phyloP scores from a whole-genome alignment of 1,284 basidiomycete genomes.

The Irpex rosettiformis region DNA sequence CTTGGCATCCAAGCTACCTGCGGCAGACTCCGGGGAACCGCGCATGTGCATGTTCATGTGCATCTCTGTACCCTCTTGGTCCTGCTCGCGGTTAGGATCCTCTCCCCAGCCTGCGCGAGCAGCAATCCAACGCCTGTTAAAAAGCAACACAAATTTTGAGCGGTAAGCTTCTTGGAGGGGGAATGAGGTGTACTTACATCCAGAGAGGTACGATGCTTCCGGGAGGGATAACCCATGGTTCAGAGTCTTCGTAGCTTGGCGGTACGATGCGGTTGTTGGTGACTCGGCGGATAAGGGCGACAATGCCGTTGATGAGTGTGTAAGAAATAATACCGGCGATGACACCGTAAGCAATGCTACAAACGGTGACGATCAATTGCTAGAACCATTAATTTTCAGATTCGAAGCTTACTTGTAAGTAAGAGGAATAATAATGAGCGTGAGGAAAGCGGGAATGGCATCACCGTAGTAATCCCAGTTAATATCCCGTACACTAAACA shows the following conservation, averaged over 20 bases:
- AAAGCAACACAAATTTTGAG: not conserved
- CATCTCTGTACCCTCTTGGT: not conserved
- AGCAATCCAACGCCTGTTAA: not conserved
- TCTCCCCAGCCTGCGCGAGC: not conserved
- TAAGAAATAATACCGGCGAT: constrained; percentile 78
- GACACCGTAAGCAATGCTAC: constrained; percentile 87
- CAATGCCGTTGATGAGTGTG: constrained; percentile 71
- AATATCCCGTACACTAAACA: constrained; percentile 66
- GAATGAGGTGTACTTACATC: constrained; percentile 41
- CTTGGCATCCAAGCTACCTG: not conserved
- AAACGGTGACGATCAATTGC: not conserved
- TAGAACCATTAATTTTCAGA: constrained; percentile 12
- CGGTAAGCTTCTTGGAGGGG: not conserved
- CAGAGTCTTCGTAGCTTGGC: constrained; percentile 59
- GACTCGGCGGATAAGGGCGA: constrained; percentile 54
- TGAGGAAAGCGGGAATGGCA: constrained; percentile 73
- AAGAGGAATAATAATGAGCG: constrained; percentile 73
- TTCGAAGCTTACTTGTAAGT: constrained; percentile 76
- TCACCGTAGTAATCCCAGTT: constrained; percentile 91
- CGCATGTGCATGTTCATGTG: not conserved
- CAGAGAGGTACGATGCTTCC: constrained; percentile 69
- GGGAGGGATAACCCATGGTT: constrained; percentile 67
- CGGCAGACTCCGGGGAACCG: not conserved
- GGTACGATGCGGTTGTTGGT: constrained; percentile 65
- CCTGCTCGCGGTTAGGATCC: not conserved